Conservation (phyloP, 2,329 filamentous ascomycete species). For the Tolypocladium album region DNA sequence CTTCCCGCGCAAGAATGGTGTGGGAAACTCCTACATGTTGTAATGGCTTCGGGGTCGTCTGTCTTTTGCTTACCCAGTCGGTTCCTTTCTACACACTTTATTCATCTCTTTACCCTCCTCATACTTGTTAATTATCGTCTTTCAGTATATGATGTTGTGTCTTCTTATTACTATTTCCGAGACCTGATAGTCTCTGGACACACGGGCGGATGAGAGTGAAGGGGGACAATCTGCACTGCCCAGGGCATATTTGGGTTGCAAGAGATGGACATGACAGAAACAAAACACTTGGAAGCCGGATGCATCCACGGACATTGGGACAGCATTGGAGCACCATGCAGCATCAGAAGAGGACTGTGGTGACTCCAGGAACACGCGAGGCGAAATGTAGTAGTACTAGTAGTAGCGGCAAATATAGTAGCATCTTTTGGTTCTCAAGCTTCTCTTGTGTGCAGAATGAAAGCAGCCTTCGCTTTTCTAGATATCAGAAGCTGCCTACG, state of each 20-base stretch:
- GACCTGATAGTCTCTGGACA: neutral
- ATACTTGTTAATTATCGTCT: constrained; percentile 19
- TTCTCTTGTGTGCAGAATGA: no score
- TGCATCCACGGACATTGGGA: neutral
- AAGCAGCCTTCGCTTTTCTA: neutral
- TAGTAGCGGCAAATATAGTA: neutral
- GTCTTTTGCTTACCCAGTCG: constrained; percentile 10
- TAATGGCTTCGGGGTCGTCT: constrained; percentile 23
- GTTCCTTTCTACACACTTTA: constrained; percentile 4
- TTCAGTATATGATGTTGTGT: constrained; percentile 20
- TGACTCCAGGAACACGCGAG: neutral
- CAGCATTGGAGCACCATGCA: neutral
- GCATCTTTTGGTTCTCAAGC: neutral
- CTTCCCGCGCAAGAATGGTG: constrained; percentile 15
- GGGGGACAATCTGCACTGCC: neutral
- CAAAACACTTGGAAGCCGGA: neutral
- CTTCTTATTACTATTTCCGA: constrained; percentile 1
- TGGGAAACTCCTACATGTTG: constrained; percentile 29
- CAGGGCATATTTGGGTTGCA: neutral
- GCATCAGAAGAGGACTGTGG: neutral
- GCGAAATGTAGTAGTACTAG: neutral
- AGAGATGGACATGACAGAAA: neutral
- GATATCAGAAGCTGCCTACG: neutral
- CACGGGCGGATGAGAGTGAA: neutral
- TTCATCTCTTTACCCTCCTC: constrained; percentile 1